A percentile compares a stretch with the other conserved stretches of the same genome.
phyloP scores from a whole-genome alignment of 495 filamentous ascomycete species.

The Hypoxylon trugodes region DNA sequence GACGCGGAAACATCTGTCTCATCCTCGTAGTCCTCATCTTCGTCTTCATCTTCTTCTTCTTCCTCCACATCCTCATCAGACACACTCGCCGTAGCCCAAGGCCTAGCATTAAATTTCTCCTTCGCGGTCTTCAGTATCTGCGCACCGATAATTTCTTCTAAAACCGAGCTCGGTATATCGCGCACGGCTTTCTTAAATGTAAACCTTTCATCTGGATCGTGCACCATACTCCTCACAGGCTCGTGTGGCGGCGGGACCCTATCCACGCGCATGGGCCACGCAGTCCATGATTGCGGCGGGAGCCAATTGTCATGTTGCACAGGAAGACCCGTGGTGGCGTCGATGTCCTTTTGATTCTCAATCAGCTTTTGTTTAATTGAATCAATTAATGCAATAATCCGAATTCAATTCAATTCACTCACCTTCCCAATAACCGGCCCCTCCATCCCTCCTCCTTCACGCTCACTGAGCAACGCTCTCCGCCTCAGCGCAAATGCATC shows the following conservation, averaged over 20 bases:
- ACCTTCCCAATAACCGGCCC: constrained; percentile 14
- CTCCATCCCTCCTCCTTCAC: constrained; percentile 1
- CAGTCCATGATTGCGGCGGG: constrained; percentile 70
- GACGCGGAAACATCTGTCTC: constrained; percentile 17
- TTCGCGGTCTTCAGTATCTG: constrained; percentile 69
- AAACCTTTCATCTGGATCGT: constrained; percentile 51
- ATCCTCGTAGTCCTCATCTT: constrained; percentile 12
- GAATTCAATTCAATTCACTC: neutral
- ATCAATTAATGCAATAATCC: neutral
- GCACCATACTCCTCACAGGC: constrained; percentile 29
- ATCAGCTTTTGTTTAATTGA: constrained; percentile 6
- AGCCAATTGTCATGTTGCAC: constrained; percentile 46
- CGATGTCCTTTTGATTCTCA: constrained; percentile 25
- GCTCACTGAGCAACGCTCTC: constrained; percentile 20
- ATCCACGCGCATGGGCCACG: constrained; percentile 74
- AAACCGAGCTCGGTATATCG: constrained; percentile 59
- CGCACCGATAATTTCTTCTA: constrained; percentile 74
- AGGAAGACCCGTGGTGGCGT: constrained; percentile 27
- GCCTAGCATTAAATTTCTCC: constrained; percentile 59
- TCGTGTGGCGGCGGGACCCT: constrained; percentile 65
- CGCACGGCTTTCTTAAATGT: constrained; percentile 55
- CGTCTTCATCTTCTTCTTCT: constrained; percentile 11
- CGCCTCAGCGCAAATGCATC: constrained; percentile 71
- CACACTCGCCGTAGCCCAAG: constrained; percentile 21
- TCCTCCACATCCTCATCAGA: constrained; percentile 22